These are phyloP conservation scores for Talaromyces amestolkiae DNA, from an alignment of 2,329 filamentous ascomycete species.

Conservation along the genomic window DNA sequence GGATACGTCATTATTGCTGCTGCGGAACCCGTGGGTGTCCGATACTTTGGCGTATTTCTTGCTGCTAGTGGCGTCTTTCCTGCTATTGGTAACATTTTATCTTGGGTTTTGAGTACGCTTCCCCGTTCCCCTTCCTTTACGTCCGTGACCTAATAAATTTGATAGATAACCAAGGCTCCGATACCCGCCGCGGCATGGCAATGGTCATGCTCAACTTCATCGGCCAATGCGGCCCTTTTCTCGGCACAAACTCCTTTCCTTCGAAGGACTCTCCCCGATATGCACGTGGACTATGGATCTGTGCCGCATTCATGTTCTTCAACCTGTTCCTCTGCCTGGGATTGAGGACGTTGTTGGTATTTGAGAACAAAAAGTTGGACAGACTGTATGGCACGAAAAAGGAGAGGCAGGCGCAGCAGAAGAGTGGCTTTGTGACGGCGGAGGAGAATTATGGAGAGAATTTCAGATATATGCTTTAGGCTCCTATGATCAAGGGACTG, in stretches of 20 bases:
- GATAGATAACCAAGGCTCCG: conserved; percentile 65
- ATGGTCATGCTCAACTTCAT: conserved; percentile 67
- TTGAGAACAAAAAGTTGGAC: conserved; percentile 62
- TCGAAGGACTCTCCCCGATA: conserved; percentile 47
- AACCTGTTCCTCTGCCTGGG: conserved; percentile 55
- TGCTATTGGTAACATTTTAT: conserved; percentile 67
- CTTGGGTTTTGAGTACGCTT: conserved; percentile 58
- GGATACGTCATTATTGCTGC: conserved; percentile 67
- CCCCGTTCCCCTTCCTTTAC: background rate
- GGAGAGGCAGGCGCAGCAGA: conserved; percentile 16
- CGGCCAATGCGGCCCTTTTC: conserved; percentile 62
- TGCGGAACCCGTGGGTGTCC: conserved; percentile 48
- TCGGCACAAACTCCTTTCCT: conserved; percentile 65
- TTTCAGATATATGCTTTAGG: conserved; percentile 39
- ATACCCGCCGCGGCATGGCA: conserved; percentile 64
- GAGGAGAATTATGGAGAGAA: conserved; percentile 43
- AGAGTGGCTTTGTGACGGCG: conserved; percentile 26
- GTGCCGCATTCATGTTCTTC: conserved; percentile 61
- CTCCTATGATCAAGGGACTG: background rate
- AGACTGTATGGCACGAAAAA: conserved; percentile 40
- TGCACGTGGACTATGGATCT: conserved; percentile 58
- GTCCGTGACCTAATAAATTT: background rate
- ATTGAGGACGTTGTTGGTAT: conserved; percentile 55
- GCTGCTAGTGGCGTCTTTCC: conserved; percentile 65
- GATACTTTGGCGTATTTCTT: conserved; percentile 55